Evolutionary conservation across 805 yeast species (phyloP), one percentile per base, ranked within the genome.

Genomic region (Grigorovia transvaalensis): DNA sequence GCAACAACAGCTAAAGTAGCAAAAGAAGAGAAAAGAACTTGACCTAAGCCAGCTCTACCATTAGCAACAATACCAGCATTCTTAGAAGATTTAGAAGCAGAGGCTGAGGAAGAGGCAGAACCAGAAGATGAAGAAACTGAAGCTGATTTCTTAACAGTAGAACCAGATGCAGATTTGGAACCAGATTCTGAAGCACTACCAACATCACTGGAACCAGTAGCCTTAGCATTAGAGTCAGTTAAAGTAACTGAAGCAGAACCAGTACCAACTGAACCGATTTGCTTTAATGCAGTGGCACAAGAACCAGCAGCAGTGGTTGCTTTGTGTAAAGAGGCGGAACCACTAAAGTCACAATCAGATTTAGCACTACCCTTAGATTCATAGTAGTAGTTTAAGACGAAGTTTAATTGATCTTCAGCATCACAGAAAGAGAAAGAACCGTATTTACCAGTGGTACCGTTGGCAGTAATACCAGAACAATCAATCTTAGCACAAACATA

Each of bases 401-500:
- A 85, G 42, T 85, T 76, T 60, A 85, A 74, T 71, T 80, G 74
- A 53, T 82, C 85, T 68, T 82, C 78, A 51, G 78, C 67, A 19
- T 79, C 72, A 68, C 93, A 85, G 81, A 76, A 82, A 17, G 91
- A 84, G 71, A 75, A 80, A 30, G 82, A 75, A 68, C 93, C 93
- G 66, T 85, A 85, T 7, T 63, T 60, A 65, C 91, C 93, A 20
- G 73, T 66, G 48, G 77, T 68, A 71, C 88, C 90, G 66, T 84
- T 76, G 44, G 75, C 77, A 49, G 67, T 64, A 57, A 85, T 82
- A 60, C 81, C 88, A 44, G 69, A 67, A 71, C 95, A 85, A 55
- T 72, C 73, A 54, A 78, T 68, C 27, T 68, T 56, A 57, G 75
- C 77, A 71, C 95, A 85, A 45, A 85, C 75, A 53, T 68, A 69